Evolutionary conservation across 352 stramenopile species (phyloP).

Genomic region (Aphanomyces stellatus): DNA sequence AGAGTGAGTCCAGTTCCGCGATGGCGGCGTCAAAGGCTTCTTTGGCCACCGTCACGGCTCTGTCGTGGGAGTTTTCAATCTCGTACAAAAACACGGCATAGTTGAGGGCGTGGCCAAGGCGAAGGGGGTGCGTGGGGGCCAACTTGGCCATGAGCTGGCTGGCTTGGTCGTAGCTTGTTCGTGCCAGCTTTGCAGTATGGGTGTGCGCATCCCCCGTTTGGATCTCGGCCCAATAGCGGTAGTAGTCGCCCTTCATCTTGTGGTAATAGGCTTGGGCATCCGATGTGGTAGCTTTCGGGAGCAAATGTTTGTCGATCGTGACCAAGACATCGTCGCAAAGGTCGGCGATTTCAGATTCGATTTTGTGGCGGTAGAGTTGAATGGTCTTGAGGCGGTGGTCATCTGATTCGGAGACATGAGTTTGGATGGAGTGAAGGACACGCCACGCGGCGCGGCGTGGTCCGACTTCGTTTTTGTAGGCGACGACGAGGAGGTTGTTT

Average conservation of each 20-base stretch:
- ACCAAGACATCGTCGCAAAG: slow-evolving; percentile 22
- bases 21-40: slow-evolving; percentile 30
- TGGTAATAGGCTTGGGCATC: slow-evolving; percentile 21
- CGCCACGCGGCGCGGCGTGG: slow-evolving; percentile 23
- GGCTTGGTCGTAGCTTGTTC: slow-evolving; percentile 22
- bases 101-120: slow-evolving; percentile 29
- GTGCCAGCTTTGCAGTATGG: neutral
- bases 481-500: slow-evolving; percentile 27
- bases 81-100: slow-evolving; percentile 28
- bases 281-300: neutral
- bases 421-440: slow-evolving; percentile 25
- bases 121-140: slow-evolving; percentile 22
- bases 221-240: slow-evolving; percentile 21
- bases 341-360: slow-evolving; percentile 24
- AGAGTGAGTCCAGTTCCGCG: slow-evolving; percentile 23
- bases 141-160: slow-evolving; percentile 21
- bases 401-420: neutral
- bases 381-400: no score
- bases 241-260: slow-evolving; percentile 23
- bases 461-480: slow-evolving; percentile 31
- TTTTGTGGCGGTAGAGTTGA: slow-evolving; percentile 23
- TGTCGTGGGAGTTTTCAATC: slow-evolving; percentile 19
- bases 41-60: slow-evolving; percentile 23
- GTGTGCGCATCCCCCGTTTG: neutral
- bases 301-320: slow-evolving; percentile 11